Evolutionary conservation across 176 grass and related monocot species (phyloP).

Genomic region (Urochloa ruziziensis): DNA sequence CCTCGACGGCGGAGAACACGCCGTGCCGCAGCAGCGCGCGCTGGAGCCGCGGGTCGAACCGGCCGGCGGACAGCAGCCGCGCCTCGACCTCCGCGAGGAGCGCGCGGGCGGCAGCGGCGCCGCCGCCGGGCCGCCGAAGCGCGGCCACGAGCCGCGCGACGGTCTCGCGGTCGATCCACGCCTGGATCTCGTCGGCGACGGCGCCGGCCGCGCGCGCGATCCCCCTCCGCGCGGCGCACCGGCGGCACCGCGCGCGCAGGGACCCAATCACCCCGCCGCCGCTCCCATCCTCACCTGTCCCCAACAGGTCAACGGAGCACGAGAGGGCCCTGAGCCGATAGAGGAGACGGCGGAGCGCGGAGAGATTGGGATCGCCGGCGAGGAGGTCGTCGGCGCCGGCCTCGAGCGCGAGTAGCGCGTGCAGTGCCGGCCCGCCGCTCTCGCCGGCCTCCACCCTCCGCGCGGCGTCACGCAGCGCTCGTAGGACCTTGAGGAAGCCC

Average conservation of each 20-base stretch:
- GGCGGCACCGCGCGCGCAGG: constrained; percentile 17
- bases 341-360: constrained; percentile 32
- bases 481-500: constrained; percentile 45
- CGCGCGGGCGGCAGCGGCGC: not conserved
- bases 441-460: constrained; percentile 18
- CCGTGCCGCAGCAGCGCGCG: too few relatives aligned
- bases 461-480: constrained; percentile 51
- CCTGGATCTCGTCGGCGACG: constrained; percentile 57
- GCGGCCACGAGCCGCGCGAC: constrained; percentile 52
- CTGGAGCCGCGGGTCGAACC: constrained; percentile 42
- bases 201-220: constrained; percentile 43
- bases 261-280: not conserved
- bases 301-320: not conserved
- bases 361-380: constrained; percentile 44
- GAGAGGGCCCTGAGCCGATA: constrained; percentile 38
- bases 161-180: constrained; percentile 62
- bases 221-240: not conserved
- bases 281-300: constrained; percentile 16
- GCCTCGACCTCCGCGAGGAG: constrained; percentile 44
- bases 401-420: constrained; percentile 69
- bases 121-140: constrained; percentile 13
- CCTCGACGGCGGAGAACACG: too few relatives aligned
- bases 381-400: constrained; percentile 69
- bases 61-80: constrained; percentile 29
- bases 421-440: constrained; percentile 29